Evolutionary conservation across 164 flowering plant species (phyloP), one percentile per base, ranked within the genome.

Genomic region (Annona squamosa): DNA sequence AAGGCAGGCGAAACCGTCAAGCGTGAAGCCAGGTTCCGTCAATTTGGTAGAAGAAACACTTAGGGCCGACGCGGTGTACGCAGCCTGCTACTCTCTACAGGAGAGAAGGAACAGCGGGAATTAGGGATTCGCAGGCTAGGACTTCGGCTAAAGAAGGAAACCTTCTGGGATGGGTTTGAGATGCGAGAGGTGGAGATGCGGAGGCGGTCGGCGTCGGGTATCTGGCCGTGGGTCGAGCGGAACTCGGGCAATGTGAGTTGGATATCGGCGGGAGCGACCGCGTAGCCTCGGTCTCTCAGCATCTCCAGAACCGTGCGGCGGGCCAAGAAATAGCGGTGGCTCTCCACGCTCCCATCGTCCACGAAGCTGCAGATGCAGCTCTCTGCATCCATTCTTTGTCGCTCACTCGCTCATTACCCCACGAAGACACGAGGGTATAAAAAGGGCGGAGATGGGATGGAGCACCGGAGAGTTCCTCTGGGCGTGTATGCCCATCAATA

Each of bases 211-310:
- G 73, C 66, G 73, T 92, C 95, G 12, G 89, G 89, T 2, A 43
- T 71, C 5, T 84, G 80, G 64, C 89, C 88, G 48, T 81, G 78
- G n/a, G 69, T 74, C 47, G 76, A 74, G 0, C 97, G 88, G 48
- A 95, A 95, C 0, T 87, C 87, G 1, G 73, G 66, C 43, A 95
- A 88, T 48, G 94, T 77, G 62, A 80, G 77, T 7, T 83, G 71
- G 77, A 93, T 82, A 4, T 95, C 98, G 26, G 85, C 67, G 71
- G 59, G 47, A 44, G 93, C 78, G 3, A 90, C 84, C 46, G 75
- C 69, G 77, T 84, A 94, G 71, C 97, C 95, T 67, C 98, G 77
- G 83, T 92, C 98, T 4, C 73, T 81, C 6, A 93, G 85, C 98
- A 95, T 95, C 83, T 95, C 94, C 61, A 95, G 77, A 7, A 79